Conservation (phyloP, 805 yeast species). For the Blastobotrys americana region DNA sequence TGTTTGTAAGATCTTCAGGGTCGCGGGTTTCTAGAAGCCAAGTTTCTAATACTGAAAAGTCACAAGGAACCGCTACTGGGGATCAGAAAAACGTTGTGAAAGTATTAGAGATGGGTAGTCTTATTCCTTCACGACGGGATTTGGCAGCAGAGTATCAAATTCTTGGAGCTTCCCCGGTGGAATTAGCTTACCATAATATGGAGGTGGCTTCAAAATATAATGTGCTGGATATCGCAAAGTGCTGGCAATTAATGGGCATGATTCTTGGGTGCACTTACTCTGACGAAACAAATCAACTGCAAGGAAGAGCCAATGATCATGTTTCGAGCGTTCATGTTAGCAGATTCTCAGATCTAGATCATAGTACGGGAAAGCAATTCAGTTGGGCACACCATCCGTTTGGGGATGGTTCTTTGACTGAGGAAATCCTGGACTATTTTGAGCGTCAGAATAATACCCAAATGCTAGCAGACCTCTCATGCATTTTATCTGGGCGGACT, state of each 20-base stretch:
- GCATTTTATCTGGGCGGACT: conserved; percentile 43
- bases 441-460: conserved; percentile 64
- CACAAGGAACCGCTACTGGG: conserved; percentile 28
- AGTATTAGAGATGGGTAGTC: conserved; percentile 55
- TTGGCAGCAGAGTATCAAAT: conserved; percentile 41
- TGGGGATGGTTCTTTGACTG: conserved; percentile 61
- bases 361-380: conserved; percentile 10
- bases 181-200: conserved; percentile 62
- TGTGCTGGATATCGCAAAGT: conserved; percentile 54
- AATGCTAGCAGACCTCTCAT: conserved; percentile 84
- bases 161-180: conserved; percentile 43
- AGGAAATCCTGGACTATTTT: conserved; percentile 53
- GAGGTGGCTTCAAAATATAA: conserved; percentile 60
- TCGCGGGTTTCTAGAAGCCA: not conserved
- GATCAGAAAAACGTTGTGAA: conserved; percentile 50
- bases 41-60: conserved; percentile 11
- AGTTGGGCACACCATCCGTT: conserved; percentile 78
- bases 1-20: not conserved
- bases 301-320: not conserved
- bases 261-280: conserved; percentile 10
- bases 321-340: not conserved
- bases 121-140: conserved; percentile 68
- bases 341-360: conserved; percentile 1
- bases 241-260: conserved; percentile 48
- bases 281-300: not conserved